These are phyloP conservation scores for Apiotrichum mycotoxinovorans DNA, from an alignment of 1,284 basidiomycete species.

Conservation along the genomic window DNA sequence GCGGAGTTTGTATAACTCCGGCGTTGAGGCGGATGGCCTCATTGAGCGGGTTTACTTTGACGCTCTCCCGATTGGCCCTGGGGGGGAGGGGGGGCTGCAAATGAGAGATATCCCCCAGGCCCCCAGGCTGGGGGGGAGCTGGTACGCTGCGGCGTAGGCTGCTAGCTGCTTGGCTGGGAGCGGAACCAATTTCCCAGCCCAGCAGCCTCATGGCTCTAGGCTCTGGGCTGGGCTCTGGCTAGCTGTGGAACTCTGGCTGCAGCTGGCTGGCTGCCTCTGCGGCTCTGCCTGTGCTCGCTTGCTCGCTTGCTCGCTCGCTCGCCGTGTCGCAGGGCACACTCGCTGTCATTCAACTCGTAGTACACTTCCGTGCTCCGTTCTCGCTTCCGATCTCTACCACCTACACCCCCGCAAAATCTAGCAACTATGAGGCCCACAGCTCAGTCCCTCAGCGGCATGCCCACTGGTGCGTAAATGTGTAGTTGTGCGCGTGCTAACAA, in stretches of 20 bases:
- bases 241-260: too few species aligned
- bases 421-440: slow-evolving; percentile 58
- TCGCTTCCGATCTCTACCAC: neutral
- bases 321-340: neutral
- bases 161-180: neutral
- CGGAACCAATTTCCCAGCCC: slow-evolving; percentile 2
- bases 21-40: slow-evolving; percentile 2
- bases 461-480: slow-evolving; percentile 57
- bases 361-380: neutral
- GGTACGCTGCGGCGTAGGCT: neutral
- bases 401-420: slow-evolving; percentile 9
- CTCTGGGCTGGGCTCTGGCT: too few species aligned
- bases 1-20: slow-evolving; percentile 10
- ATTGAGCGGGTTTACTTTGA: neutral
- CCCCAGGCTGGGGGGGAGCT: too few species aligned
- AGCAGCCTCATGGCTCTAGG: too few species aligned
- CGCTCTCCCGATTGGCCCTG: slow-evolving; percentile 9
- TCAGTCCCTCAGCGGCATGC: slow-evolving; percentile 63
- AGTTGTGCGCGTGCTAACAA: slow-evolving; percentile 7
- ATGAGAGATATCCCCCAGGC: too few species aligned
- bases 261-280: neutral
- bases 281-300: neutral
- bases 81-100: neutral
- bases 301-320: neutral
- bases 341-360: too few species aligned